Conservation (phyloP, 495 filamentous ascomycete genomes). For the Aspergillus bertholletiae region DNA sequence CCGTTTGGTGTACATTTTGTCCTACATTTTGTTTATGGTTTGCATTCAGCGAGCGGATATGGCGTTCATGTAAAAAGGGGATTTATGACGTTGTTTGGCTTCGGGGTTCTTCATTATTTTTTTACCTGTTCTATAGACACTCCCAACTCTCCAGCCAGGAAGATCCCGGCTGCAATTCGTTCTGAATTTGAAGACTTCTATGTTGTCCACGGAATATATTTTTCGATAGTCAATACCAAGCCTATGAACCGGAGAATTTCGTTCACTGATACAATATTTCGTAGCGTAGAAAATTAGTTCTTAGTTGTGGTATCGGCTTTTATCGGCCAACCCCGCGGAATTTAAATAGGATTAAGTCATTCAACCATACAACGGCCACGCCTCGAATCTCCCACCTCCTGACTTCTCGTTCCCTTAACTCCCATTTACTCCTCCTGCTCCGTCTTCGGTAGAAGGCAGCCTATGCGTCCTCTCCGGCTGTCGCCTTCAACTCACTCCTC, state of each 20-base stretch:
- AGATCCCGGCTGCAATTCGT: conserved; percentile 1
- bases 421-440: neutral
- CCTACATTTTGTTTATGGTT: conserved; percentile 20
- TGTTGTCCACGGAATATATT: neutral
- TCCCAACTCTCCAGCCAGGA: conserved; percentile 27
- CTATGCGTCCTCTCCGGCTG: conserved; percentile 7
- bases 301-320: neutral
- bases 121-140: conserved; percentile 29
- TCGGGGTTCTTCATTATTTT: conserved; percentile 14
- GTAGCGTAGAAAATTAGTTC: neutral
- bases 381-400: neutral
- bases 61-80: conserved; percentile 30
- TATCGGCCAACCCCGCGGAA: neutral
- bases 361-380: neutral
- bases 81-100: conserved; percentile 19
- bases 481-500: neutral
- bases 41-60: conserved; percentile 34
- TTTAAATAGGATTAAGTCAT: neutral
- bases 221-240: neutral
- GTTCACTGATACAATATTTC: neutral
- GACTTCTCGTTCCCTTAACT: neutral
- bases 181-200: neutral
- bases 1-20: conserved; percentile 15
- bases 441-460: neutral
- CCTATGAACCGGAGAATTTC: neutral